These are phyloP conservation scores for Trichosporon ovoides DNA, from an alignment of 1,284 basidiomycete species.

Conservation along the genomic window DNA sequence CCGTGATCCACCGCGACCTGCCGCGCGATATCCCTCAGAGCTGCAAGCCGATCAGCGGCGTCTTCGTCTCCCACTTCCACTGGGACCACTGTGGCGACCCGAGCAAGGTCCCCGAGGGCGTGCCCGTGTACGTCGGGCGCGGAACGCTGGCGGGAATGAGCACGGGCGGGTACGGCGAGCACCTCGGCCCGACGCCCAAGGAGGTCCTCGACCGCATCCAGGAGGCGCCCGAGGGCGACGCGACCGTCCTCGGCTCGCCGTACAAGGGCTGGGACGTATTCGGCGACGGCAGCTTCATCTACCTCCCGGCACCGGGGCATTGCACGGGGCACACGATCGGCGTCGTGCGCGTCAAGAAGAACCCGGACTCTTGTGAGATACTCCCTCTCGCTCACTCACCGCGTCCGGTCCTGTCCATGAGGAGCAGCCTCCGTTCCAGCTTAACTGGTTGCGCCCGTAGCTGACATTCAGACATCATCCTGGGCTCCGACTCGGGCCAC, in stretches of 20 bases:
- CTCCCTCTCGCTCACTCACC: background rate
- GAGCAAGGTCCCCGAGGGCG: background rate
- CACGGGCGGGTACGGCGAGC: background rate
- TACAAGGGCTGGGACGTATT: conserved; percentile 9
- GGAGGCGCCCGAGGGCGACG: conserved; percentile 6
- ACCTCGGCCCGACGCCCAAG: background rate
- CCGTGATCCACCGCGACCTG: background rate
- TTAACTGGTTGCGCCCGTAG: too few species aligned
- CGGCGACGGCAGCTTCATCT: conserved; percentile 9
- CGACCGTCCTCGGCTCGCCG: background rate
- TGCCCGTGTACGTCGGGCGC: conserved; percentile 6
- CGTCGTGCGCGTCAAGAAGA: background rate
- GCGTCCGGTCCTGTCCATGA: background rate
- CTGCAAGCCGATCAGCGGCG: background rate
- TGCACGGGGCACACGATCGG: conserved; percentile 10
- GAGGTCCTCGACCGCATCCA: background rate
- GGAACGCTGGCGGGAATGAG: background rate
- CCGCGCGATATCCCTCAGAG: background rate
- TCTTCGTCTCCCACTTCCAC: conserved; percentile 13
- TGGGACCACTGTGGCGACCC: conserved; percentile 12
- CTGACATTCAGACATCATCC: conserved; percentile 6
- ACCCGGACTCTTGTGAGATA: conserved; percentile 4
- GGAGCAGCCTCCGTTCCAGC: too few species aligned
- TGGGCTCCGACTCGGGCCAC: conserved; percentile 11
- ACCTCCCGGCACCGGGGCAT: conserved; percentile 8